Evolutionary conservation across 768 basidiomycete genomes (phyloP).

Genomic region (Hygrocybe punicea): DNA sequence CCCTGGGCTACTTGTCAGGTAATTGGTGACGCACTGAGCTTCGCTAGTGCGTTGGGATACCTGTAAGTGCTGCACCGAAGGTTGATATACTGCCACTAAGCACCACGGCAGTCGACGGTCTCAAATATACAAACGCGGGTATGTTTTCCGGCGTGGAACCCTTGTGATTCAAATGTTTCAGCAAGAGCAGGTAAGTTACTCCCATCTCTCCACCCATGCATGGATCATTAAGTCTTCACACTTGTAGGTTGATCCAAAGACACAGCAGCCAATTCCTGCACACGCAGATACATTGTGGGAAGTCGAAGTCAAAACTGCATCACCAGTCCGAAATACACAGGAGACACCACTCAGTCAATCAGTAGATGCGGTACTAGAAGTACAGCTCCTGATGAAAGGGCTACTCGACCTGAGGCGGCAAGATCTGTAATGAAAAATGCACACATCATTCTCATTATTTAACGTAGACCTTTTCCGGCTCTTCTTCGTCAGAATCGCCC

Average conservation of each 20-base stretch:
- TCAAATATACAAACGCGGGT: constrained; percentile 80
- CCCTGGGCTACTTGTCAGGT: constrained; percentile 82
- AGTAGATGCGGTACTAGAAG: constrained; percentile 73
- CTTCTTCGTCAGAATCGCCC: constrained; percentile 44
- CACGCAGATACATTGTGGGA: constrained; percentile 81
- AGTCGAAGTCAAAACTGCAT: constrained; percentile 81
- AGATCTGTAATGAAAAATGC: constrained; percentile 45
- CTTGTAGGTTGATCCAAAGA: constrained; percentile 72
- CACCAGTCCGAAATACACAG: constrained; percentile 73
- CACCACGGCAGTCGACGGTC: constrained; percentile 51
- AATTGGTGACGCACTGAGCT: constrained; percentile 73
- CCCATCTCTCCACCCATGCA: constrained; percentile 1
- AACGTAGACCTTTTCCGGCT: constrained; percentile 17
- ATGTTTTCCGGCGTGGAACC: constrained; percentile 65
- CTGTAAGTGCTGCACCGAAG: constrained; percentile 41
- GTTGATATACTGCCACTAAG: constrained; percentile 3
- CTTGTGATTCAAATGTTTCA: constrained; percentile 81
- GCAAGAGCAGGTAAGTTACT: constrained; percentile 64
- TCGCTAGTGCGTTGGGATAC: constrained; percentile 78
- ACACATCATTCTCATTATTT: background rate
- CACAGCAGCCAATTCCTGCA: constrained; percentile 72
- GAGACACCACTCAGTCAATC: constrained; percentile 68
- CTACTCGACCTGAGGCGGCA: constrained; percentile 72
- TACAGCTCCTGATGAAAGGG: constrained; percentile 83
- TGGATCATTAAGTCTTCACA: constrained; percentile 4